Conservation (phyloP, 1,139 yeast genomes). For the Saccharomyces pastorianus region DNA sequence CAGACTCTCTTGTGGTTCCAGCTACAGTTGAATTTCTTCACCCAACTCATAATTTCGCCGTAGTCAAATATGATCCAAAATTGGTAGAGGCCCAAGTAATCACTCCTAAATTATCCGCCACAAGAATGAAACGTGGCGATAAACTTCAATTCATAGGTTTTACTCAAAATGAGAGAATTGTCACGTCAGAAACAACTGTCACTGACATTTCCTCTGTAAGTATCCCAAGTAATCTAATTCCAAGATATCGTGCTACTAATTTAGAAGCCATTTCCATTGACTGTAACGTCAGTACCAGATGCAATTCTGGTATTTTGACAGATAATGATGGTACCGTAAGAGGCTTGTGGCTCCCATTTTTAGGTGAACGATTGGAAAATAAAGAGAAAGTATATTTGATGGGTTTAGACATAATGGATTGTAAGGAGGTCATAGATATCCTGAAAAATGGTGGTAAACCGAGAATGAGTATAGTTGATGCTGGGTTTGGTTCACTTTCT, state of each 20-base stretch:
- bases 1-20: slow-evolving; percentile 77
- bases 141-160: slow-evolving; percentile 71
- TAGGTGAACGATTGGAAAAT: slow-evolving; percentile 60
- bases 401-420: slow-evolving; percentile 71
- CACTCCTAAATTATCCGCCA: slow-evolving; percentile 54
- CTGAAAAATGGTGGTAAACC: slow-evolving; percentile 50
- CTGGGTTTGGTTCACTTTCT: slow-evolving; percentile 64
- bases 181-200: slow-evolving; percentile 68
- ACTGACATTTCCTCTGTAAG: slow-evolving; percentile 69
- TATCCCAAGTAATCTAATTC: slow-evolving; percentile 63
- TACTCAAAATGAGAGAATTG: slow-evolving; percentile 60
- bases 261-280: slow-evolving; percentile 72
- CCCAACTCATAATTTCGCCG: slow-evolving; percentile 81
- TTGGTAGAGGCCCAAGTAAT: slow-evolving; percentile 54
- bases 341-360: slow-evolving; percentile 75
- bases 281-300: slow-evolving; percentile 62
- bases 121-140: slow-evolving; percentile 67
- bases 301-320: slow-evolving; percentile 75
- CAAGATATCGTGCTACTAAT: slow-evolving; percentile 81
- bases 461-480: slow-evolving; percentile 59
- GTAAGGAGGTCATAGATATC: slow-evolving; percentile 47
- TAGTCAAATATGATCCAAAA: slow-evolving; percentile 72
- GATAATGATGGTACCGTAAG: slow-evolving; percentile 71
- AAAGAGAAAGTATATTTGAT: slow-evolving; percentile 59
- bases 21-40: slow-evolving; percentile 78